Base-by-base conservation (phyloP, 2,329 filamentous ascomycete genomes). In the Arthrobotrys sphaeroides region DNA sequence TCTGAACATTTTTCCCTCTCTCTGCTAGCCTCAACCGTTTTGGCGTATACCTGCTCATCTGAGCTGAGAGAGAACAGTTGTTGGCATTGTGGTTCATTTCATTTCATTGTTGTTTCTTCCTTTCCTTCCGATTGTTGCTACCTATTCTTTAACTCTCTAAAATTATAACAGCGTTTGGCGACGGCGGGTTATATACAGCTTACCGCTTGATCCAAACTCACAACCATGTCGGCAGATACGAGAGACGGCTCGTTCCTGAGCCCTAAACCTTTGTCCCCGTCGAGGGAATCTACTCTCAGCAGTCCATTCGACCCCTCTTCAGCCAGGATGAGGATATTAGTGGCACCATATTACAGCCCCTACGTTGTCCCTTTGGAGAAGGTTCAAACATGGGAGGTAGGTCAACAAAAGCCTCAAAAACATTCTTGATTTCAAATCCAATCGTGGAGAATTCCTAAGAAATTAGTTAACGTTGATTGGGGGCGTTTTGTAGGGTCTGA, bases 221-320 rank as follows among this genome's bases (percentile, higher is more conserved):
- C 16, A 38, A 49, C 16, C 53, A 74, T 74, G 70, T 53, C 70
- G 38, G 26, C 55, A 26, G 70, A 49, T 53, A 49, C 20, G 5
- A 68, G 59, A 65, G 68, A 73, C 13, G 31, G 55, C 26, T 38
- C 55, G 31, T 61, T 64, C 22, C 18, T 47, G 47, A 55, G 38
- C 36, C 28, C 36, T 24, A 38, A 36, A 43, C 62, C 70, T 45
- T 28, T 40, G 3, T 74, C 70, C 38, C 62, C 70, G 6, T 74
- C 70, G 42, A 24, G 45, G 55, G 70, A 74, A 74, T 74, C 70
- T 55, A 68, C 70, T 5, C 47, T 68, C 31, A 68, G 70, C 31
- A 64, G 62, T 45, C 70, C 64, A 6, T 20, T 64, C 38, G 70
- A 74, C 45, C 70, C 70, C 16, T 87, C 82, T 73, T 72, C 78